Evolutionary conservation across 495 filamentous ascomycete species (phyloP), one percentile per base, ranked within the genome.

Genomic region (Lasiosphaeria ovina): DNA sequence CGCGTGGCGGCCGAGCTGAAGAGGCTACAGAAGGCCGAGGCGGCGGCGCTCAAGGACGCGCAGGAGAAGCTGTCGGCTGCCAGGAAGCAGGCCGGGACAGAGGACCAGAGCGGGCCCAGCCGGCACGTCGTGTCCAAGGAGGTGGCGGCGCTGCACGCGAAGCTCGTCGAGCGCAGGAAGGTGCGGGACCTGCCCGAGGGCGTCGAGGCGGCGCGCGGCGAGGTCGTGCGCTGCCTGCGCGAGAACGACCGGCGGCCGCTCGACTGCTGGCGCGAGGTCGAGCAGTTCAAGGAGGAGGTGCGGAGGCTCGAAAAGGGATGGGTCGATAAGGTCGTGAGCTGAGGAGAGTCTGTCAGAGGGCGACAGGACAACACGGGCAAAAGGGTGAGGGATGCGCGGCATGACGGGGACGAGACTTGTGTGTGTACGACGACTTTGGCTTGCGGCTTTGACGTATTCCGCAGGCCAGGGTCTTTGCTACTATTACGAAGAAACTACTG

Each of bases 261-360:
- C 71, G 87, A 98, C 80, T 98, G 94, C 81, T 98, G 91, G 88
- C 82, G 85, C 74, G 95, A 98, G 82, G 93, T 98, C 17, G 89
- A 91, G 74, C 80, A 77, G 35, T 98, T 98, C 67, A 94, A 89
- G 82, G 81, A 81, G 65, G 91, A 95, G 79, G 92, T 97, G 35
- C 83, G 90, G 52, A 82, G 78, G 71, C 70, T 97, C 74, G 93
- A 98, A 80, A 87, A 84, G 72, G 81, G 80, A 17, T 98, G 95
- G 83, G 87, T 98, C 48, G 87, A 93, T 67, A 89, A 87, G 75
- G 87, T 94, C 62, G 83, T 94, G 40, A 75, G 74, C 66, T 79
- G 59, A 35, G 57, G 31, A 6, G 7, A n/a, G n/a, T 7, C 10
- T 24, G 24, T 24, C 24, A 24, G 24, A 24, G 24, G 24, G 24